Base-by-base conservation (phyloP, 495 filamentous ascomycete genomes). In the Thermochaetoides thermophila region DNA sequence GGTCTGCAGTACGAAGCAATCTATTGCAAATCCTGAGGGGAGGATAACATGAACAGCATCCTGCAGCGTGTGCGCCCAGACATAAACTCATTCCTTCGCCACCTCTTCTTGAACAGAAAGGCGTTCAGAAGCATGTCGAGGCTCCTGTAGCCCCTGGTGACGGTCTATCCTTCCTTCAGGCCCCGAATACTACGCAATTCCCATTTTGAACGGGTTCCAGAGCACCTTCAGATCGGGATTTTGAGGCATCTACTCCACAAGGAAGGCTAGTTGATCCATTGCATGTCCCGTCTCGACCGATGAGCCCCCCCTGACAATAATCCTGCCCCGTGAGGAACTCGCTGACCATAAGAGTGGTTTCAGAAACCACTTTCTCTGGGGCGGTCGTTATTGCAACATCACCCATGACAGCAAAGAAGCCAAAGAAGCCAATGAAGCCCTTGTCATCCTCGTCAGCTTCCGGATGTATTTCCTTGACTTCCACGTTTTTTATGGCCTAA, bases 401-500 rank as follows among this genome's bases (percentile, higher is more conserved):
- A 40, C 38, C 0, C 20, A 29, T 1, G 52, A 44, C 9, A 31
- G 42, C 35, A 0, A 33, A 12, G 2, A 48, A 0, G 57, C 56
- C 1, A 42, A 43, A 3, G 38, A 46, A 4, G 29, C 53, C 0
- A 45, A 63, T 0, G 35, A 16, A 0, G 16, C 47, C 1, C 37
- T 65, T 1, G 17, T 44, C 0, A 60, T 62, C 0, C 50, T 34
- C 30, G 55, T 47, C 27, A 39, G 54, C 0, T 57, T 55, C 43
- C 11, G 21, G n/a, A n/a, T n/a, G n/a, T 35, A 34, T 15, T 61
- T 45, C 17, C 40, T 56, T 5, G 52, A 48, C 3, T 39, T 41
- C 0, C 58, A 63, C 27, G 41, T 46, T 7, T 64, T 63, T 30
- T 62, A 62, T 12, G 60, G 56, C 12, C 29, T 49, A 0, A 65